Percentiles rank a stretch among this genome's conserved stretches.
These are phyloP conservation scores for Nepenthes gracilis DNA, from an alignment of 148 eudicot genomes.

Conservation along the genomic window DNA sequence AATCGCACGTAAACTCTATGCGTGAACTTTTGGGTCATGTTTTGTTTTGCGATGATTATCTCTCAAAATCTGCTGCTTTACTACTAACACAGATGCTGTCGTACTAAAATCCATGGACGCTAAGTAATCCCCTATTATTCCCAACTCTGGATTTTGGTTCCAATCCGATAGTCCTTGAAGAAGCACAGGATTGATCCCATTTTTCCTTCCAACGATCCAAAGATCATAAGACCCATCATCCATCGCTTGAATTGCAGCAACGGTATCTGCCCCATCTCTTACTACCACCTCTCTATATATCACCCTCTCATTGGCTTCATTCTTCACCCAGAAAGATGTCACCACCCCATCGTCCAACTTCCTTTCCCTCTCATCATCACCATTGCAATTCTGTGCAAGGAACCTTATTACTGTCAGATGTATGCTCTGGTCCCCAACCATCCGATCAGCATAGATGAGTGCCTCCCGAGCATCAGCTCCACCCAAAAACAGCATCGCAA, in stretches of 20 bases:
- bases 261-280: conserved; percentile 48
- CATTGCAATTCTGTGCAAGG: conserved; percentile 27
- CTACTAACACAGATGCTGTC: conserved; percentile 50
- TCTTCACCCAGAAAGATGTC: conserved; percentile 87
- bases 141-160: conserved; percentile 58
- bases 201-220: conserved; percentile 74
- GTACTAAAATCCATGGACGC: conserved; percentile 41
- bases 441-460: conserved; percentile 50
- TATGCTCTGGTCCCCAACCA: conserved; percentile 32
- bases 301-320: conserved; percentile 52
- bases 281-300: conserved; percentile 69
- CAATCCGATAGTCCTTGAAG: conserved; percentile 48
- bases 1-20: too few relatives aligned
- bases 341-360: conserved; percentile 78
- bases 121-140: conserved; percentile 62
- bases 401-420: conserved; percentile 51
- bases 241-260: conserved; percentile 48
- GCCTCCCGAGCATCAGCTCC: conserved; percentile 83
- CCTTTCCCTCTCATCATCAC: conserved; percentile 49
- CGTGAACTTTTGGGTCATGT: too few relatives aligned
- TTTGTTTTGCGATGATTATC: conserved; percentile 11
- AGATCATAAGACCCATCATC: conserved; percentile 28
- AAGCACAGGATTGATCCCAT: conserved; percentile 52
- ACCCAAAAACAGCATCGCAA: conserved; percentile 64
- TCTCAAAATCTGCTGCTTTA: conserved; percentile 78